These are phyloP conservation scores for Edaphochlamys debaryana DNA, from an alignment of 139 green algal genomes.

Conservation along the genomic window DNA sequence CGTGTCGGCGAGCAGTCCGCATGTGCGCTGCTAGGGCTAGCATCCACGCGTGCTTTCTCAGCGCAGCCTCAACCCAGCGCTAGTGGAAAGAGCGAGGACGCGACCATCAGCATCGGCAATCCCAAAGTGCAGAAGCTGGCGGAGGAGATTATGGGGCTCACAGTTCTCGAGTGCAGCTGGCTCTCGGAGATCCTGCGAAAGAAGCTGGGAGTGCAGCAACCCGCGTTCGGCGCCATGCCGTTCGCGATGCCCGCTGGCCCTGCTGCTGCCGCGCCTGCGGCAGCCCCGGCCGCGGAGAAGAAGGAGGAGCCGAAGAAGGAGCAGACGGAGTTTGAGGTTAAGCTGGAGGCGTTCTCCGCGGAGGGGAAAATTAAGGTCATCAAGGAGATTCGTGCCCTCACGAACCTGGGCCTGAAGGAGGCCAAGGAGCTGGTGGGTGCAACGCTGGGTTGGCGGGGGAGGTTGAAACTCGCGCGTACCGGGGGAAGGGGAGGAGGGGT, in stretches of 20 bases:
- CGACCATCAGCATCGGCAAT: background rate
- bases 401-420: conserved; percentile 96
- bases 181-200: conserved; percentile 80
- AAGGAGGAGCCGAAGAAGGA: conserved; percentile 77
- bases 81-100: background rate
- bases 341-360: conserved; percentile 92
- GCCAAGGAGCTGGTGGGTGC: conserved; percentile 96
- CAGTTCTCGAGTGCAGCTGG: conserved; percentile 80
- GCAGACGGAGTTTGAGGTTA: conserved; percentile 96
- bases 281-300: conserved; percentile 47
- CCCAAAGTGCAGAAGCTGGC: conserved; percentile 72
- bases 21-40: background rate
- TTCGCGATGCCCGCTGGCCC: conserved; percentile 53
- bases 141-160: conserved; percentile 77
- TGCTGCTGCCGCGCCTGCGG: conserved; percentile 21
- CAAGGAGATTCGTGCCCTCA: conserved; percentile 96
- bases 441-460: no score
- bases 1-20: background rate
- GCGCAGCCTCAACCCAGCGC: background rate
- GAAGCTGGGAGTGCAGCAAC: conserved; percentile 70
- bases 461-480: no score
- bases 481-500: no score
- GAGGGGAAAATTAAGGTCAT: conserved; percentile 99
- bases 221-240: conserved; percentile 53
- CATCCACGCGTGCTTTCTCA: background rate